A percentile compares a stretch with the other conserved stretches of the same genome.
Evolutionary conservation across 2,329 filamentous ascomycete genomes (phyloP).

Genomic region (Epichloe sibirici): DNA sequence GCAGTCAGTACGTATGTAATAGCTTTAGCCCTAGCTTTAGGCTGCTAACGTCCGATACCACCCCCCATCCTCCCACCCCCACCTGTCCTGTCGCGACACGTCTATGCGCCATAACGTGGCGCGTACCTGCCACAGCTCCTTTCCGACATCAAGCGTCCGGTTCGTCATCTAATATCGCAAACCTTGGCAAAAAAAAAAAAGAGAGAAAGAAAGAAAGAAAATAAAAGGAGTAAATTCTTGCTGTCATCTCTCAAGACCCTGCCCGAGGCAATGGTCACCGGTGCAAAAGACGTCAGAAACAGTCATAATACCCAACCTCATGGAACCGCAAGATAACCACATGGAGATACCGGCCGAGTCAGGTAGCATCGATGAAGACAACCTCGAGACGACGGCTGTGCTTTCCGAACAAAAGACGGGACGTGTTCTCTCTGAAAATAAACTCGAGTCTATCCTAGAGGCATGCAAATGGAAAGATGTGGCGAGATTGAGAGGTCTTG

Average conservation of each 20-base stretch:
- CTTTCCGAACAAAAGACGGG: conserved; percentile 1
- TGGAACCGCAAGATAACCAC: conserved; percentile 7
- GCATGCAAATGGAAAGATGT: conserved; percentile 50
- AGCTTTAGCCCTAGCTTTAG: too few relatives aligned
- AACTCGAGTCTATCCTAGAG: conserved; percentile 22
- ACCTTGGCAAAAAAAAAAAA: neutral
- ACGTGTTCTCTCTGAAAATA: neutral
- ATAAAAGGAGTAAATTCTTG: neutral
- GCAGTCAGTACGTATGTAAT: too few relatives aligned
- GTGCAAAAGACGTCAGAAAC: neutral
- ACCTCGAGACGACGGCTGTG: conserved; percentile 6
- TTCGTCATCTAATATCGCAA: neutral
- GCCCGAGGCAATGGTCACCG: neutral
- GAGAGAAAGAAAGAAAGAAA: neutral
- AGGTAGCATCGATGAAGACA: neutral
- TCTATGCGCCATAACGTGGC: conserved; percentile 1
- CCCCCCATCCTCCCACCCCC: too few relatives aligned
- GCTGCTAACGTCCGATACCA: too few relatives aligned
- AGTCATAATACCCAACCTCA: conserved; percentile 1
- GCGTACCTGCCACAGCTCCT: neutral
- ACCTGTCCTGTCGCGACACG: neutral
- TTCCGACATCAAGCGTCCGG: neutral
- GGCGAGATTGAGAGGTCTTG: conserved; percentile 41
- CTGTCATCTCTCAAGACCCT: neutral
- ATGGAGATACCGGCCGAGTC: conserved; percentile 5